A percentile compares a stretch with the other conserved stretches of the same genome.
Conservation (phyloP, 495 filamentous ascomycete species). For the Paragyromitra xinjiangensis region DNA sequence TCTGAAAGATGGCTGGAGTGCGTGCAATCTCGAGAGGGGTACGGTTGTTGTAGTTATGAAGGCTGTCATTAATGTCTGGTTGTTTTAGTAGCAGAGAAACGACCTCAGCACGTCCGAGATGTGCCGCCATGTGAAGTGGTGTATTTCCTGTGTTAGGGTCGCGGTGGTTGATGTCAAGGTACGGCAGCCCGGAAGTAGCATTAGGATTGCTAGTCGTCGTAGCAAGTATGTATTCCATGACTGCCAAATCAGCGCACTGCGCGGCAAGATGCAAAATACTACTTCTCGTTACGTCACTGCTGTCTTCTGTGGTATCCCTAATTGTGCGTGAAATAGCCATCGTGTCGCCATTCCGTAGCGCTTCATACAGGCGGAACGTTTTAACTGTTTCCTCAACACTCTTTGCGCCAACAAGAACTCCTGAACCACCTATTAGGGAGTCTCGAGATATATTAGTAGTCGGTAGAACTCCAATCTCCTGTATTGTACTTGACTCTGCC, state of each 20-base stretch:
- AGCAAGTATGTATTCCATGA: conserved; percentile 93
- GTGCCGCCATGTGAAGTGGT: conserved; percentile 85
- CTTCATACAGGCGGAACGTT: conserved; percentile 93
- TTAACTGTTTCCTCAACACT: conserved; percentile 89
- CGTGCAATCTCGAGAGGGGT: conserved; percentile 87
- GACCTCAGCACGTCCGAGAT: conserved; percentile 78
- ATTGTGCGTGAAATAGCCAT: conserved; percentile 88
- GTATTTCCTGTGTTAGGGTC: conserved; percentile 89
- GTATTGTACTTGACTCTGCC: conserved; percentile 22
- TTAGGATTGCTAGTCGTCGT: conserved; percentile 66
- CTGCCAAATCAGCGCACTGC: conserved; percentile 94
- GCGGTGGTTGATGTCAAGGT: conserved; percentile 83
- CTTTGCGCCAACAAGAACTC: conserved; percentile 51
- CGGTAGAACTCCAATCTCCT: conserved; percentile 5
- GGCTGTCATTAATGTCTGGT: conserved; percentile 83
- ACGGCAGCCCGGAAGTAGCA: conserved; percentile 56
- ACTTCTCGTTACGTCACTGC: conserved; percentile 61
- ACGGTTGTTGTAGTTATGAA: conserved; percentile 88
- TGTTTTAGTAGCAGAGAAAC: conserved; percentile 82
- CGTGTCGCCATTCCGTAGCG: conserved; percentile 87
- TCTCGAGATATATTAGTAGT: conserved; percentile 28
- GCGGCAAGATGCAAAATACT: conserved; percentile 85
- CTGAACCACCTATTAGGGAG: conserved; percentile 50
- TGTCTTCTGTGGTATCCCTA: conserved; percentile 68
- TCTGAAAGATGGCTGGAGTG: conserved; percentile 93